Evolutionary conservation across 768 basidiomycete species (phyloP).

Genomic region (Lactarius trivialis): DNA sequence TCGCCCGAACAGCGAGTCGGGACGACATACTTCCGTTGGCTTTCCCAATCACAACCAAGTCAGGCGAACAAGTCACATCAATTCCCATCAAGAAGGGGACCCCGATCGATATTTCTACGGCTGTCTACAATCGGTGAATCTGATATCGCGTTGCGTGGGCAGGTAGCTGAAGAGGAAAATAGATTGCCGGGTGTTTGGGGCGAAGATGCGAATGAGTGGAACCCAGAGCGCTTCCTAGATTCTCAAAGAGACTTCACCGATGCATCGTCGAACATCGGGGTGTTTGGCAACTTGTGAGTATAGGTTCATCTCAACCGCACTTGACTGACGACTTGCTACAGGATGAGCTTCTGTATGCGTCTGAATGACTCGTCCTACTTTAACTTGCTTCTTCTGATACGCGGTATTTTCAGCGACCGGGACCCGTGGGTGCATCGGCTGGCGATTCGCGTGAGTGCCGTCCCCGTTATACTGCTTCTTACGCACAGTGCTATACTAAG

Average conservation of each 20-base stretch:
- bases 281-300: conserved; percentile 6
- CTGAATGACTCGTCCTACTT: neutral
- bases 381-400: neutral
- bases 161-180: neutral
- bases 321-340: neutral
- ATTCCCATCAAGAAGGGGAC: conserved; percentile 11
- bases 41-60: too few species aligned
- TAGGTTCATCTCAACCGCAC: too few species aligned
- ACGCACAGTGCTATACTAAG: too few species aligned
- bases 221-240: conserved; percentile 9
- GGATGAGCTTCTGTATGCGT: conserved; percentile 13
- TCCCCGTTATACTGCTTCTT: neutral
- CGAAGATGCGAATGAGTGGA: conserved; percentile 7
- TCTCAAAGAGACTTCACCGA: neutral
- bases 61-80: too few species aligned
- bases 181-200: conserved; percentile 10
- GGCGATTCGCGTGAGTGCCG: conserved; percentile 1
- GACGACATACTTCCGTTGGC: too few species aligned
- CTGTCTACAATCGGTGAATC: conserved; percentile 1
- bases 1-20: too few species aligned
- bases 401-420: neutral
- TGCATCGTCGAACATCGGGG: neutral
- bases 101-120: neutral
- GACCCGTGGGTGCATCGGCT: conserved; percentile 1
- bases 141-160: neutral